phyloP scores from a whole-genome alignment of 768 basidiomycete genomes.

The Galerina marginata region DNA sequence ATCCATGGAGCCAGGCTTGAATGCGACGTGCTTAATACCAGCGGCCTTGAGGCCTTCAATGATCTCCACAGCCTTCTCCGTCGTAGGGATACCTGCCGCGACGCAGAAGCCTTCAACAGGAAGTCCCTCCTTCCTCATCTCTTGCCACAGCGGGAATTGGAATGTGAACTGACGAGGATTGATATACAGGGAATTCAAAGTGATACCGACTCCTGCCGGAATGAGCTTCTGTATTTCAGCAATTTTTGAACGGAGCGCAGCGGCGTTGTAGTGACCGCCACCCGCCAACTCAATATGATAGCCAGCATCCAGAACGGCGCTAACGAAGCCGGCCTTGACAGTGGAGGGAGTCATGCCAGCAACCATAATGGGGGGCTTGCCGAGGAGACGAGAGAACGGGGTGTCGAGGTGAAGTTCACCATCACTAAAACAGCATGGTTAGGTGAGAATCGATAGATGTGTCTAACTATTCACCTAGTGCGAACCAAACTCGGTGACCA shows the following conservation, averaged over 20 bases:
- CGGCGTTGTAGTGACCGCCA: conserved; percentile 94
- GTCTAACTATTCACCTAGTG: conserved; percentile 68
- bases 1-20: conserved; percentile 98
- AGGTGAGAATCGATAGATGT: background rate
- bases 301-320: conserved; percentile 89
- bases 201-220: conserved; percentile 89
- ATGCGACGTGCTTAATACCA: conserved; percentile 94
- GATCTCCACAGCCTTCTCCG: conserved; percentile 97
- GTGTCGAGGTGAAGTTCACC: conserved; percentile 94
- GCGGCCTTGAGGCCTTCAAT: conserved; percentile 80
- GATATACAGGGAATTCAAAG: conserved; percentile 96
- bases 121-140: conserved; percentile 93
- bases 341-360: conserved; percentile 99
- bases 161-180: conserved; percentile 97
- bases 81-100: conserved; percentile 95
- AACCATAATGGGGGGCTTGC: conserved; percentile 99
- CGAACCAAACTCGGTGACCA: conserved; percentile 86
- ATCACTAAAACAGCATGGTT: conserved; percentile 57
- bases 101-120: conserved; percentile 99
- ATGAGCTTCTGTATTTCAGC: conserved; percentile 89
- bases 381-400: conserved; percentile 92
- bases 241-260: conserved; percentile 88
- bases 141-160: conserved; percentile 98
- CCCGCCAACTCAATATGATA: conserved; percentile 98
- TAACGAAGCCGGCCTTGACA: conserved; percentile 94